Conservation (phyloP, 2,329 filamentous ascomycete genomes). For the Cladosporium sp. region DNA sequence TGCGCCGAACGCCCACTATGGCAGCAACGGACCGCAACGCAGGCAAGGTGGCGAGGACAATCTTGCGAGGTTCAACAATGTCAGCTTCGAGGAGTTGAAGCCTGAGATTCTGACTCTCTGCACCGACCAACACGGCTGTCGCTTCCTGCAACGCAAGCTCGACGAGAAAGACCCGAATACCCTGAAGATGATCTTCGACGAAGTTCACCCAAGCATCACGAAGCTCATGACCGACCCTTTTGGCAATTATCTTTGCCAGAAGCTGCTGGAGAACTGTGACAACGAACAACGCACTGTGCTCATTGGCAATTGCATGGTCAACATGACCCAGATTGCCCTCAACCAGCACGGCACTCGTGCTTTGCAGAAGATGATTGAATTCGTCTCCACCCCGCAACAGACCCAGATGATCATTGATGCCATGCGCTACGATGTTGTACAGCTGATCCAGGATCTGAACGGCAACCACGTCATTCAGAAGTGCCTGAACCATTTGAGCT, state of each 20-base stretch:
- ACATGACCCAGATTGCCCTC: constrained; percentile 87
- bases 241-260: constrained; percentile 98
- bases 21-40: constrained; percentile 3
- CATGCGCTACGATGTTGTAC: constrained; percentile 77
- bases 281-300: constrained; percentile 91
- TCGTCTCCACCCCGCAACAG: constrained; percentile 80
- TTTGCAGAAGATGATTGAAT: constrained; percentile 99
- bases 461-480: constrained; percentile 99
- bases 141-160: constrained; percentile 94
- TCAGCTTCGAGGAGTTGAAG: constrained; percentile 72
- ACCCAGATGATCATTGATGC: constrained; percentile 83
- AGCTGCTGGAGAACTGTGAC: constrained; percentile 90
- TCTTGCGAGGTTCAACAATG: constrained; percentile 61
- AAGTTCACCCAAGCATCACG: constrained; percentile 89
- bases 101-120: constrained; percentile 86
- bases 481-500: constrained; percentile 88
- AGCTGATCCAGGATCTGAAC: constrained; percentile 94
- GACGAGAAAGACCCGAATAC: constrained; percentile 82
- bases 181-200: constrained; percentile 87
- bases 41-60: constrained; percentile 9
- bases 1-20: constrained; percentile 30
- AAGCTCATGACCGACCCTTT: constrained; percentile 99
- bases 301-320: constrained; percentile 81
- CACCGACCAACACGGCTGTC: constrained; percentile 97
- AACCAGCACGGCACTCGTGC: constrained; percentile 97